phyloP scores from a whole-genome alignment of 2,329 filamentous ascomycete genomes.

The Diaporthe humulicola region DNA sequence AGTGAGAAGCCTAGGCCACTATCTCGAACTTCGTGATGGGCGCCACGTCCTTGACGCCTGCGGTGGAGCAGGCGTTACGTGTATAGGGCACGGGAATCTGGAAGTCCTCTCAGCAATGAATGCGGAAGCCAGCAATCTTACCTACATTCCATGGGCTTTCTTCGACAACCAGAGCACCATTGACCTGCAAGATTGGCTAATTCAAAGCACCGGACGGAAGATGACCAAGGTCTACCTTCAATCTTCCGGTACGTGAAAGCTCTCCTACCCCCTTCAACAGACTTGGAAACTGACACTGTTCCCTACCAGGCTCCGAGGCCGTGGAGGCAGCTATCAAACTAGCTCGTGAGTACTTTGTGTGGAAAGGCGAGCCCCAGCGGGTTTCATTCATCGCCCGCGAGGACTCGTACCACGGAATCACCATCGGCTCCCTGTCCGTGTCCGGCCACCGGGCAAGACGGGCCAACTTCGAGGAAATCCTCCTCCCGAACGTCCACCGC shows the following conservation, averaged over 20 bases:
- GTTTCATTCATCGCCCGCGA: constrained; percentile 74
- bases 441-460: constrained; percentile 73
- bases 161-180: constrained; percentile 68
- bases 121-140: constrained; percentile 57
- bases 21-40: constrained; percentile 53
- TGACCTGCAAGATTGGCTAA: constrained; percentile 56
- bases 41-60: constrained; percentile 78
- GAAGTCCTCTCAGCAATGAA: constrained; percentile 72
- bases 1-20: constrained; percentile 43
- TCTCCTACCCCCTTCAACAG: background rate
- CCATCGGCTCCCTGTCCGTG: constrained; percentile 71
- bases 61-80: constrained; percentile 79
- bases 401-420: constrained; percentile 79
- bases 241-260: constrained; percentile 46
- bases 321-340: constrained; percentile 78
- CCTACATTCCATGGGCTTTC: constrained; percentile 55
- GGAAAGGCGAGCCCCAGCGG: constrained; percentile 65
- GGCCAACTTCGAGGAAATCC: constrained; percentile 68
- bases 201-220: constrained; percentile 52
- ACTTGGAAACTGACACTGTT: background rate
- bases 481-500: constrained; percentile 66
- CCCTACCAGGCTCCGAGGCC: constrained; percentile 71
- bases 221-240: constrained; percentile 56
- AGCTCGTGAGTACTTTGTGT: constrained; percentile 74
- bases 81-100: constrained; percentile 76